phyloP scores from a whole-genome alignment of 2,329 filamentous ascomycete genomes.

The Cytospora paraplurivora region DNA sequence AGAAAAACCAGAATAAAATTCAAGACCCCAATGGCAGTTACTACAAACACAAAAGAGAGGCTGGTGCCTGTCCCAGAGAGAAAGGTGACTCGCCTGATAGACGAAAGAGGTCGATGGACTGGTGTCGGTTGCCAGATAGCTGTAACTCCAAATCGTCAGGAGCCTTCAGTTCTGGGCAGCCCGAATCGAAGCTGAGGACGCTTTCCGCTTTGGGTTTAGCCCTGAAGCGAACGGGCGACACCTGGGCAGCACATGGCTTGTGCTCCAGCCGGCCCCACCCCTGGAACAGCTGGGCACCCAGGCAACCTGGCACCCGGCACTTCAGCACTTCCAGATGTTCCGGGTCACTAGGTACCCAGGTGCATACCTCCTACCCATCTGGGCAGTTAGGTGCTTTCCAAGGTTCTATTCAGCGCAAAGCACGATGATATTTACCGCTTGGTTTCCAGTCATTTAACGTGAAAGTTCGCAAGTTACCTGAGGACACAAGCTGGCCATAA shows the following conservation, averaged over 20 bases:
- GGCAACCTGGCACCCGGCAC: too few relatives aligned
- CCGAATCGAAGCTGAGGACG: not conserved
- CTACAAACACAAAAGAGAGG: slow-evolving; percentile 13
- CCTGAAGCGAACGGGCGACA: not conserved
- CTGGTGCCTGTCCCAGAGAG: slow-evolving; percentile 18
- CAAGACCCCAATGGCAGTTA: slow-evolving; percentile 16
- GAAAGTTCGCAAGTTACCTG: too few relatives aligned
- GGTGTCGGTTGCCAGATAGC: slow-evolving; percentile 16
- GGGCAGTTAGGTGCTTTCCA: too few relatives aligned
- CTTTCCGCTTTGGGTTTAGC: not conserved
- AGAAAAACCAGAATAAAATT: not conserved
- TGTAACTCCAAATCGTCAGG: slow-evolving; percentile 5
- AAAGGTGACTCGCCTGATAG: slow-evolving; percentile 20
- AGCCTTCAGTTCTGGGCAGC: slow-evolving; percentile 4
- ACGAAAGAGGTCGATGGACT: slow-evolving; percentile 17
- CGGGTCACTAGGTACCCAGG: too few relatives aligned
- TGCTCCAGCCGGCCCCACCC: not conserved
- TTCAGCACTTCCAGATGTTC: too few relatives aligned
- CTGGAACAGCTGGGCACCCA: not conserved
- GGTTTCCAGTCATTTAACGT: too few relatives aligned
- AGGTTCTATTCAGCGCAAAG: too few relatives aligned
- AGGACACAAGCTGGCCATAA: too few relatives aligned
- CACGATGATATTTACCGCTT: too few relatives aligned
- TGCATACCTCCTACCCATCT: too few relatives aligned
- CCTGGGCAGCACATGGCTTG: not conserved